Conservation (phyloP, 148 eudicot species). For the Amaranthus cruentus region DNA sequence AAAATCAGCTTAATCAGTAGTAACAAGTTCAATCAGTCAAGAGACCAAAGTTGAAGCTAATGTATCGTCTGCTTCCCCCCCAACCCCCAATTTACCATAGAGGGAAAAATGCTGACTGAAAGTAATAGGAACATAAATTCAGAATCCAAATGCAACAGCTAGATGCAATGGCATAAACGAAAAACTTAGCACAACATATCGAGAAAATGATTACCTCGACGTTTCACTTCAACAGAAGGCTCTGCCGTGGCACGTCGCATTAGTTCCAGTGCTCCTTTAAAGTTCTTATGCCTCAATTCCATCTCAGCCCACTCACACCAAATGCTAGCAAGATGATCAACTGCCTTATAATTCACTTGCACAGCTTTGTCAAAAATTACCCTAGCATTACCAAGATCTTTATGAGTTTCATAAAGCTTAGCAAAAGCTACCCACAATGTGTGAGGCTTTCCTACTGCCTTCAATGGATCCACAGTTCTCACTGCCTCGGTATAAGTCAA, state of each 20-base stretch:
- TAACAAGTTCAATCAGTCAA: no score
- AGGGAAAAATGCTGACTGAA: no score
- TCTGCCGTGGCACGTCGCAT: slow-evolving; percentile 97
- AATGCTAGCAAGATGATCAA: slow-evolving; percentile 87
- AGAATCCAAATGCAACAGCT: background rate
- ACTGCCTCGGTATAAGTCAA: slow-evolving; percentile 92
- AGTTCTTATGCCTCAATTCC: slow-evolving; percentile 78
- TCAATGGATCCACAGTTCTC: slow-evolving; percentile 87
- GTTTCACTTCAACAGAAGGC: slow-evolving; percentile 85
- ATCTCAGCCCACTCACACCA: slow-evolving; percentile 99
- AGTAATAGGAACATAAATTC: no score
- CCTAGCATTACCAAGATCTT: slow-evolving; percentile 74
- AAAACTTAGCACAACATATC: background rate
- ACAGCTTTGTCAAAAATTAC: slow-evolving; percentile 94
- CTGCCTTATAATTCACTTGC: slow-evolving; percentile 79
- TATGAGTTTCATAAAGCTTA: slow-evolving; percentile 76
- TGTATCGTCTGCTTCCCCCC: no score
- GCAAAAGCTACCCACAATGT: slow-evolving; percentile 96
- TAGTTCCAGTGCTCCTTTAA: slow-evolving; percentile 68
- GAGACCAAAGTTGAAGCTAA: no score
- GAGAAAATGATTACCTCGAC: slow-evolving; percentile 53
- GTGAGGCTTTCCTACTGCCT: slow-evolving; percentile 95
- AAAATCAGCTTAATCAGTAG: no score
- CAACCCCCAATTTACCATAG: no score
- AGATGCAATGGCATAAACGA: background rate